Base-by-base conservation (phyloP, 495 filamentous ascomycete genomes). In the Zalerion maritima region DNA sequence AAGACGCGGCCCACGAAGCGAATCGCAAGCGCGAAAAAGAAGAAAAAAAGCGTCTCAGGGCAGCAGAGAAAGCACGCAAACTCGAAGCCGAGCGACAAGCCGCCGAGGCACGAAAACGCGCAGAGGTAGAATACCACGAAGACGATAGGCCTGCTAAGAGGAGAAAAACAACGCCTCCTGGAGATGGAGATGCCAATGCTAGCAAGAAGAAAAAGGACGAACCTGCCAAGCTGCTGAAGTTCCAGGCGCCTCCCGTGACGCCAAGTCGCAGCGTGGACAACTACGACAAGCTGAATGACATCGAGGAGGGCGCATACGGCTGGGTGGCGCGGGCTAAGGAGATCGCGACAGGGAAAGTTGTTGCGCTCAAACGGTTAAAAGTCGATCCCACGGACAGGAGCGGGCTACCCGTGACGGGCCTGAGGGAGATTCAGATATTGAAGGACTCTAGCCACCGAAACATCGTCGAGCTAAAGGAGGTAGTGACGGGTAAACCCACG, bases 301-400 rank as follows among this genome's bases (percentile, higher is more conserved):
- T 97, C 44, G 89, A 96, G 49, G 89, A 97, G 52, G 89, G 89
- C 29, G 79, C 82, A 1, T 97, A 96, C 56, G 89, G 89, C 29
- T 86, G 75, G 71, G 89, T 97, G 3, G 86, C 87, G 22, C 60
- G 89, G 16, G 89, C 87, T 5, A 73, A 62, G 36, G 83, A 94
- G 48, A 67, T 65, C 7, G 62, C 62, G 3, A 92, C 89, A 1
- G 83, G 84, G 5, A 73, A 84, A 35, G 65, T 97, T 5, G 86
- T 96, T 13, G 89, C 89, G 21, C 55, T 97, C 41, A 97, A 97
- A 65, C 78, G 84, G 48, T 65, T 96, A 29, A 97, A 97, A 64
- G 73, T 94, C 58, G 82, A 94, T 37, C 69, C 76, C 47, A 62
- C 64, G 36, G 73, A 78, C 38, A 56, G 50, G 35, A 77, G 84